phyloP scores from a whole-genome alignment of 495 filamentous ascomycete species.

The Endocarpon pusillum region DNA sequence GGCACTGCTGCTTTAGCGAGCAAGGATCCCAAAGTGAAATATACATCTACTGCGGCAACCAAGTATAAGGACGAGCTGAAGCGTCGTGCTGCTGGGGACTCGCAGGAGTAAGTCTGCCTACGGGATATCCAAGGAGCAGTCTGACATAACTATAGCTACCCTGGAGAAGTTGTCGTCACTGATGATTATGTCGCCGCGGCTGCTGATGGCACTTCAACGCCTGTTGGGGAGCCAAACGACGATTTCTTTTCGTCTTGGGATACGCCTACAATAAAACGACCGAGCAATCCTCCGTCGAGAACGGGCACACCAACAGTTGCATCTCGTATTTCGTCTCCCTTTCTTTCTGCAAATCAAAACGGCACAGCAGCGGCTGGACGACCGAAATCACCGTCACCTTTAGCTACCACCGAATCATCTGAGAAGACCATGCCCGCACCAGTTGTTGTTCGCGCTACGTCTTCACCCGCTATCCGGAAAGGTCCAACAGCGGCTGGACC shows the following conservation, averaged over 20 bases:
- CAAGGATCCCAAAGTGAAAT: conserved; percentile 93
- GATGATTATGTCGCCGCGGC: conserved; percentile 45
- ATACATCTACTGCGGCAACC: conserved; percentile 70
- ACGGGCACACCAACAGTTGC: conserved; percentile 75
- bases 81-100: conserved; percentile 62
- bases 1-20: conserved; percentile 83
- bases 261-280: conserved; percentile 91
- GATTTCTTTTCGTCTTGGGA: conserved; percentile 99
- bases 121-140: too few species aligned
- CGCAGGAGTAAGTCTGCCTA: conserved; percentile 45
- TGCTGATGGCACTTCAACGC: conserved; percentile 48
- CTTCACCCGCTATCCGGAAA: conserved; percentile 63
- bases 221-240: conserved; percentile 58
- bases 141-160: conserved; percentile 52
- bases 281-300: conserved; percentile 82
- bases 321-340: conserved; percentile 73
- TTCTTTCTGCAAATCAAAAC: conserved; percentile 56
- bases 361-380: conserved; percentile 54
- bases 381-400: conserved; percentile 58
- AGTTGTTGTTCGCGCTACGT: conserved; percentile 51
- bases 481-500: conserved; percentile 37
- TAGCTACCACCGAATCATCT: conserved; percentile 28
- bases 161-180: conserved; percentile 69
- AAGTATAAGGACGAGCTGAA: conserved; percentile 97
- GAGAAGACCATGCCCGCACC: conserved; percentile 28